Evolutionary conservation across 768 basidiomycete species (phyloP), one percentile per base, ranked within the genome.

Genomic region (Candolleomyces eurysporus): DNA sequence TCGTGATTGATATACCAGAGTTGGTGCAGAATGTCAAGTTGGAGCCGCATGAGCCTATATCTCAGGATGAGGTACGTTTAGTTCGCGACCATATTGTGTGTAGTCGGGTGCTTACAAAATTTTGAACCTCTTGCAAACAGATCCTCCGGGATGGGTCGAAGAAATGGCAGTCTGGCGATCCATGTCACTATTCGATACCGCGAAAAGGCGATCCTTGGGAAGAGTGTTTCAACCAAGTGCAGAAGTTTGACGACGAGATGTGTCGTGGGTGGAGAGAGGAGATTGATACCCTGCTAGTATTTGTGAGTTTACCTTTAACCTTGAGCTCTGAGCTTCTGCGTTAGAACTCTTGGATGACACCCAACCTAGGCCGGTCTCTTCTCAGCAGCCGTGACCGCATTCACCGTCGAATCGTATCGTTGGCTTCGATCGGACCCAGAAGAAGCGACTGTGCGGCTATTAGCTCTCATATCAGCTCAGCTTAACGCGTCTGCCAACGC

Each of bases 221-320:
- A 13, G 56, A 62, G 40, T 65, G 62, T 49, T 64, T 62, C 21
- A 64, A 67, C 21, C 53, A 61, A 10, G 64, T 63, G 4, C 53
- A 60, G 32, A 65, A 63, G 40, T 65, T 64, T 40, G 66, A 61
- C 40, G 56, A 61, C 32, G 54, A 61, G 46, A 51, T 61, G 55
- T 42, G 61, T 45, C 55, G 64, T 13, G 63, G 64, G 32, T 68
- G 67, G 67, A 65, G 63, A 53, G 64, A 67, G 48, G 68, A 69
- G 42, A 65, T 69, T 30, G 67, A 64, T 54, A 65, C 59, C 19
- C 57, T 67, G 42, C 56, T 64, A 39, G 39, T 57, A 32, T 61
- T 58, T 42, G 46, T 60, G 48, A 48, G 53, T 58, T 42, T 4
- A 14, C 49, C 21, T 26, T 13, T 50, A 3, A 21, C 49, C 21